Base-by-base conservation (phyloP, 441 rosid genomes). In the Gossypium davidsonii region DNA sequence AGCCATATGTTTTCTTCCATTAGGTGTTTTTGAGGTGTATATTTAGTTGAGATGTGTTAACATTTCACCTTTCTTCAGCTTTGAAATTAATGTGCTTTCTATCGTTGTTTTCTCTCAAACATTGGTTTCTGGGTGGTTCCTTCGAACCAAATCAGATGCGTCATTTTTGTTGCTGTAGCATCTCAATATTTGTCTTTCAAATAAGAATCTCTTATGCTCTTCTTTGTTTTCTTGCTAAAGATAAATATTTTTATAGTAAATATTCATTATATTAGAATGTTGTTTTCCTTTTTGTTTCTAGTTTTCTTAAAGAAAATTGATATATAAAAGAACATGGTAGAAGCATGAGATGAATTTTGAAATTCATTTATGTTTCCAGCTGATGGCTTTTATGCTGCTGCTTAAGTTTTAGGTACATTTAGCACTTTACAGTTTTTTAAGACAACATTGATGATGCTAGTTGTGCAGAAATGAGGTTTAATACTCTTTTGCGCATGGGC, bases 391-490 rank as follows among this genome's bases (percentile, higher is more conserved):
- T 69, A 6, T 37, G 11, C 34, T 20, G 18, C 8, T 55, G 17
- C 52, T 37, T 6, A 34, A 28, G 15, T 51, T 48, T 52, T 26
- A 17, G 26, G 6, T 56, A 20, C n/a, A 20, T 37, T 70, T 18
- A 61, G 8, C 15, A 8, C 57, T 39, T 31, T 21, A 34, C 48
- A 9, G 28, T 7, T 65, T 76, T 70, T 69, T 61, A 14, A 57
- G 49, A 37, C 67, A 18, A 15, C 1, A 26, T 66, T 26, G 37
- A 31, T 39, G 31, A 72, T 17, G 25, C 58, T 73, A 37, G 58
- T 62, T 75, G 63, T 37, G 44, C 18, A 1, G 3, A 57, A 73
- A 20, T 77, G 46, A 1, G 10, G 52, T 70, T 37, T 74, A 25
- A 56, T 25, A 56, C 26, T 53, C 11, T 56, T 25, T 67, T 62